These are phyloP conservation scores for Lathyrus aphaca DNA, from an alignment of 306 rosid genomes.

Conservation along the genomic window DNA sequence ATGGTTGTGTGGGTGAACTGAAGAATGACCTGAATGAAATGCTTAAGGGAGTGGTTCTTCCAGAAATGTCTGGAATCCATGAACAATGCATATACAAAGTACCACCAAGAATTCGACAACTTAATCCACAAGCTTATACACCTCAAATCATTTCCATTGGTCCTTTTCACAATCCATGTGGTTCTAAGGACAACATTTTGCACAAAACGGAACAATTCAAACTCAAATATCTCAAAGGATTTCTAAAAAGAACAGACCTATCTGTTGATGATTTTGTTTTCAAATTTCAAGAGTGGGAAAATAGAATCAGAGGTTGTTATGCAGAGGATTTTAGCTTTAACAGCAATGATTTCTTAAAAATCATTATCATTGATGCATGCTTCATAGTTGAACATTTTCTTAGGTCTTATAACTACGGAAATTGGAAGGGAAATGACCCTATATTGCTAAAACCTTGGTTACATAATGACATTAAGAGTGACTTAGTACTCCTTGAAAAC, in stretches of 20 bases:
- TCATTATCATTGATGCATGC: conserved; percentile 28
- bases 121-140: background rate
- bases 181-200: background rate
- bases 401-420: accelerated
- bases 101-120: background rate
- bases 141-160: conserved; percentile 18
- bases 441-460: background rate
- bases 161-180: conserved; percentile 8
- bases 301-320: background rate
- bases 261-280: background rate
- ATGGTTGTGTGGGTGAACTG: background rate
- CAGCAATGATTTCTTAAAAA: conserved; percentile 26
- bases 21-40: background rate
- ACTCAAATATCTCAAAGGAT: conserved; percentile 3
- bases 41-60: background rate
- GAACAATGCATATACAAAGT: conserved; percentile 1
- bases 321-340: background rate
- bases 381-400: conserved; percentile 29
- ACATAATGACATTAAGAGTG: background rate
- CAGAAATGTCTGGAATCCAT: background rate
- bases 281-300: background rate
- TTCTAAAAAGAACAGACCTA: background rate
- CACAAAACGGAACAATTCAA: background rate
- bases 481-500: conserved; percentile 10
- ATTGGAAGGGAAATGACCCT: background rate